Evolutionary conservation across 2,329 filamentous ascomycete genomes (phyloP).

Genomic region (Scolecobasidium constrictum): DNA sequence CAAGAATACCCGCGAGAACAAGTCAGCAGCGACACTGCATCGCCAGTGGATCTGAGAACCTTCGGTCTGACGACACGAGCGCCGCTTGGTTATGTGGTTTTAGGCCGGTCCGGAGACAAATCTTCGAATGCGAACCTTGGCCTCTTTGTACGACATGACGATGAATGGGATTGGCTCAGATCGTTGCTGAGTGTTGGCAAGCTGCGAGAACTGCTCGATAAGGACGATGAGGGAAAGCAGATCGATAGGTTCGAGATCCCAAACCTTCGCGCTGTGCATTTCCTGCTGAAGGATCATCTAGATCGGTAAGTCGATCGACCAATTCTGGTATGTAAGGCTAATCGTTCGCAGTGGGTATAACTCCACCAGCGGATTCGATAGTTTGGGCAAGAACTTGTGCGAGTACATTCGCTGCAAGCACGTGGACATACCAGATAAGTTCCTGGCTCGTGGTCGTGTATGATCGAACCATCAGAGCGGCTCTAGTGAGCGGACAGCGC

Average conservation of each 20-base stretch:
- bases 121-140: slow-evolving; percentile 1
- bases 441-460: slow-evolving; percentile 29
- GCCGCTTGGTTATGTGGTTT: slow-evolving; percentile 16
- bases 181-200: slow-evolving; percentile 14
- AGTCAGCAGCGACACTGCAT: slow-evolving; percentile 4
- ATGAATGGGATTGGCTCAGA: slow-evolving; percentile 20
- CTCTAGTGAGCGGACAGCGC: too few species aligned
- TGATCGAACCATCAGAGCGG: too few species aligned
- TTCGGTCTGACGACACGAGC: slow-evolving; percentile 3
- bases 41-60: slow-evolving; percentile 1
- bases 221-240: slow-evolving; percentile 14
- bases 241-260: slow-evolving; percentile 14
- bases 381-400: slow-evolving; percentile 5
- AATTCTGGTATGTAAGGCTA: too few species aligned
- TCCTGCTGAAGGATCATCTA: slow-evolving; percentile 7
- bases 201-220: slow-evolving; percentile 15
- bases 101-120: slow-evolving; percentile 12
- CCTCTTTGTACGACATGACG: slow-evolving; percentile 15
- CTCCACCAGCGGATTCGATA: neutral
- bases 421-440: slow-evolving; percentile 34
- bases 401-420: slow-evolving; percentile 23
- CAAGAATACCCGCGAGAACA: slow-evolving; percentile 14
- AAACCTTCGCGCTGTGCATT: slow-evolving; percentile 12
- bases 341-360: slow-evolving; percentile 20
- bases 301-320: slow-evolving; percentile 1